Evolutionary conservation across 176 grass and related monocot species (phyloP), one percentile per base, ranked within the genome.

Genomic region (Rhipidocladum racemiflorum): DNA sequence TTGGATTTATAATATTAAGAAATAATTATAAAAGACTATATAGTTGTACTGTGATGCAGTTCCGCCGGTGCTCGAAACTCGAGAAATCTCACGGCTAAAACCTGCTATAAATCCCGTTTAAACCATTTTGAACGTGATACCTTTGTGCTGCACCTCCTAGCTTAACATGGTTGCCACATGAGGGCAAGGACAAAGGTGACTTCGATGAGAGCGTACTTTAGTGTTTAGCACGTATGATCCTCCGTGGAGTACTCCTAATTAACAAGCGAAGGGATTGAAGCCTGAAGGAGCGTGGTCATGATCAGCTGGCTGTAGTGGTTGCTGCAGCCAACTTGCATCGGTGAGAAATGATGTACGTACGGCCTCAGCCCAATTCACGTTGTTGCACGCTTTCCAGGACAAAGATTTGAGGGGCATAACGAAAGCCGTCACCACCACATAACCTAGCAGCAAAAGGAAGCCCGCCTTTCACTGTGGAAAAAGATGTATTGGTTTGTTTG

Each of bases 371-470:
- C 77, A 85, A 30, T 45, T 56, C 83, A 42, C 54, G 3, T 11
- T 34, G 65, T 17, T 72, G 70, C 71, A 50, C 45, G 78, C 83
- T 90, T 81, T 81, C 11, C 78, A 49, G 78, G 72, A 89, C 78
- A 77, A 0, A 83, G 65, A 77, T 77, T 72, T 82, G 65, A 72
- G 56, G 64, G 11, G 70, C 87, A 54, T 24, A 29, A 34, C 72
- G 1, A 83, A 88, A 88, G 72, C 20, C 42, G 23, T 24, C n/a
- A 4, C 51, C 85, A 27, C 78, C 12, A 61, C 18, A 51, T 51
- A 61, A 61, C 74, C 74, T 7, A 48, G 24, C 65, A 9, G 32
- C 75, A 46, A 13, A 65, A 86, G 69, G 13, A 70, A 67, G 39
- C 23, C 21, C 45, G 6, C 13, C 45, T 79, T 77, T 69, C 74